Base-by-base conservation (phyloP, 2,329 filamentous ascomycete genomes). In the Acrocalymma vagum region DNA sequence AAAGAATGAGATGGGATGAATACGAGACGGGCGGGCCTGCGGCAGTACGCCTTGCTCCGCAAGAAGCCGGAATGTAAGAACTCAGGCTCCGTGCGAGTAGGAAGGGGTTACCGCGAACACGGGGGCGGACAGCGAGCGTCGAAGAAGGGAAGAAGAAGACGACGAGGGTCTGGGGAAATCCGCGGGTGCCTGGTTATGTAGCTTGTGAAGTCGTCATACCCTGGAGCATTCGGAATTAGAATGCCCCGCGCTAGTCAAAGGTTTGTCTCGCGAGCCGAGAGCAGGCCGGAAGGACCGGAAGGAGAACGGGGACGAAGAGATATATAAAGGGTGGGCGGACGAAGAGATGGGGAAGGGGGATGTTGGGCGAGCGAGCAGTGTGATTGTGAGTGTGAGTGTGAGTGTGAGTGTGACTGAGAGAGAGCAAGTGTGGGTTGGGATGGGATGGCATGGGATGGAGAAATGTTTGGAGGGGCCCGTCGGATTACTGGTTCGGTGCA, bases 121-220 rank as follows among this genome's bases (percentile, higher is more conserved):
- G n/a, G n/a, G 26, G 33, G 16, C 25, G 29, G 27, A 46, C 29
- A 30, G 37, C 29, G 46, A 45, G 30, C 18, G 35, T 8, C 5
- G 41, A 18, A 20, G 38, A 22, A 17, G 30, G 31, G n/a, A n/a
- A n/a, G n/a, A n/a, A n/a, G n/a, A n/a, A n/a, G n/a, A n/a, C n/a
- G n/a, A n/a, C n/a, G n/a, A 21, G 23, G 32, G 23, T 15, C 10
- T 27, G 6, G 38, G 29, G 39, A 18, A 27, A 31, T 27, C 38
- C 29, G 45, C 39, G 34, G 27, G 44, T 33, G 28, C 22, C 21
- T 35, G 30, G 29, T 39, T 31, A 39, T 18, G 13, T 17, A 41
- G 39, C 34, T 42, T 41, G 29, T 33, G 45, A 48, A 35, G 33
- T 45, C 55, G 54, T 60, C 58, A 61, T 59, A 33, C 48, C 36